These are phyloP conservation scores for Cronartium quercuum DNA, from an alignment of 1,284 basidiomycete genomes.

Conservation along the genomic window DNA sequence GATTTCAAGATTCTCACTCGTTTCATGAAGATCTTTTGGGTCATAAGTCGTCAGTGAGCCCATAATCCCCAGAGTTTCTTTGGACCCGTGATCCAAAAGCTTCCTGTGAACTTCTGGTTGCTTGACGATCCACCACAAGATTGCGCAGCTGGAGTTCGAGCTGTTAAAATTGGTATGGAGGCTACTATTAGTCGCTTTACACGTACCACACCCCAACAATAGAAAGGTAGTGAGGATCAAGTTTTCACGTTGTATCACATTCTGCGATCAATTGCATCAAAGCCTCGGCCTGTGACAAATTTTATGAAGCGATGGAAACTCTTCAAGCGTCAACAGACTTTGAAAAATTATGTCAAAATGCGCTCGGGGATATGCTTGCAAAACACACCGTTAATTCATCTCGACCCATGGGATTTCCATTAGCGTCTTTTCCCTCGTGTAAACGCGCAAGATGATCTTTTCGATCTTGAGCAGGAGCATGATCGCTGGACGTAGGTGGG, in stretches of 20 bases:
- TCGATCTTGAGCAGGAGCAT: slow-evolving; percentile 50
- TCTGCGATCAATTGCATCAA: slow-evolving; percentile 31
- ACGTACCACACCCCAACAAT: slow-evolving; percentile 18
- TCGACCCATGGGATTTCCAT: slow-evolving; percentile 68
- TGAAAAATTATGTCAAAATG: not conserved
- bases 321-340: too few relatives aligned
- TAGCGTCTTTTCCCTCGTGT: slow-evolving; percentile 67
- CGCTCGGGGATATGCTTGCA: too few relatives aligned
- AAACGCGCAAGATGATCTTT: slow-evolving; percentile 74
- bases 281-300: slow-evolving; percentile 13
- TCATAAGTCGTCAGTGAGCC: slow-evolving; percentile 94
- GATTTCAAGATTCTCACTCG: slow-evolving; percentile 69
- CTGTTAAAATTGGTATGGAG: not conserved
- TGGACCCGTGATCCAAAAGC: slow-evolving; percentile 80
- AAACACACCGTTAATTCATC: slow-evolving; percentile 70
- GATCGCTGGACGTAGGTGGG: too few relatives aligned
- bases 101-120: slow-evolving; percentile 63
- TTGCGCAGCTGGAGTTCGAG: slow-evolving; percentile 53
- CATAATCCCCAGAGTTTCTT: slow-evolving; percentile 87
- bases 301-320: not conserved
- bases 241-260: slow-evolving; percentile 54
- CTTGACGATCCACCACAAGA: slow-evolving; percentile 70
- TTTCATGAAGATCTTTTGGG: slow-evolving; percentile 91
- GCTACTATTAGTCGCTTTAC: not conserved
- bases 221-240: slow-evolving; percentile 66